Conservation (phyloP, 1,284 basidiomycete genomes). For the Sporisorium exsertum region DNA sequence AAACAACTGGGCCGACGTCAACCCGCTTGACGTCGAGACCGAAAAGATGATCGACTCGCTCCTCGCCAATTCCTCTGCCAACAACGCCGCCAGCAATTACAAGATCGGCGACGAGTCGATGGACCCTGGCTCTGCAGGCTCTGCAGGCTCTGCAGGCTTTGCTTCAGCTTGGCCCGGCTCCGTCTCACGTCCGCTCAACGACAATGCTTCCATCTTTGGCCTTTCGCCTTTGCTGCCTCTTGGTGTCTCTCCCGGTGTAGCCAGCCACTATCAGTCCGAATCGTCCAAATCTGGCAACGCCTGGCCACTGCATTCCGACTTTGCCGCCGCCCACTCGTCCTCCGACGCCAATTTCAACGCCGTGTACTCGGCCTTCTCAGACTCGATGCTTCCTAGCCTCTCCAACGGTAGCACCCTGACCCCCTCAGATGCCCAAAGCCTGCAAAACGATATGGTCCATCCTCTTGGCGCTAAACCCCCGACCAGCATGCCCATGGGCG, state of each 20-base stretch:
- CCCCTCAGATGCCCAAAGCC: slow-evolving; percentile 23
- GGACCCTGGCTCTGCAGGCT: background rate
- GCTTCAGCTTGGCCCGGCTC: slow-evolving; percentile 13
- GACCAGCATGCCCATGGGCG: slow-evolving; percentile 13
- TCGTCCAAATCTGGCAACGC: slow-evolving; percentile 5
- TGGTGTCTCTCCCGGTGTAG: slow-evolving; percentile 25
- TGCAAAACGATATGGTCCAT: slow-evolving; percentile 24
- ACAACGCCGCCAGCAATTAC: background rate
- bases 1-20: slow-evolving; percentile 29
- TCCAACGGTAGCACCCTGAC: slow-evolving; percentile 18
- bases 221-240: slow-evolving; percentile 19
- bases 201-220: slow-evolving; percentile 19
- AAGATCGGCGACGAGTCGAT: background rate
- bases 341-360: slow-evolving; percentile 1
- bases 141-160: background rate
- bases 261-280: slow-evolving; percentile 10
- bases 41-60: slow-evolving; percentile 39
- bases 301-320: slow-evolving; percentile 19
- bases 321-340: background rate
- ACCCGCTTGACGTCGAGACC: slow-evolving; percentile 25
- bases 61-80: slow-evolving; percentile 1
- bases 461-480: slow-evolving; percentile 27
- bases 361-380: slow-evolving; percentile 9
- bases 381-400: slow-evolving; percentile 15
- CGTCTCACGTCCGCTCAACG: slow-evolving; percentile 10